phyloP scores from a whole-genome alignment of 805 yeast species.

The Candida tammaniensis region DNA sequence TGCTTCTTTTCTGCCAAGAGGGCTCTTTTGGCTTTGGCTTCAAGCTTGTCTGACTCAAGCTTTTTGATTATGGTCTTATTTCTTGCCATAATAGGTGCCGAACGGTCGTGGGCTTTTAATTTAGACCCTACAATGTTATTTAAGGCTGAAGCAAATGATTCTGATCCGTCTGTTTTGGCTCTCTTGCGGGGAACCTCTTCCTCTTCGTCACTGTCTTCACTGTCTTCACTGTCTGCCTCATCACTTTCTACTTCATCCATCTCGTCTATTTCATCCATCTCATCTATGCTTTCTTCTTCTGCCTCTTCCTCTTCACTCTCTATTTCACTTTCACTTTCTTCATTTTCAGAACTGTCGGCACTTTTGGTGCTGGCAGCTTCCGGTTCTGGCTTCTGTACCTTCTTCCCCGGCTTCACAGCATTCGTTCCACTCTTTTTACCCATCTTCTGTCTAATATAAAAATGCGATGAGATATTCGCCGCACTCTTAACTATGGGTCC shows the following conservation, averaged over 20 bases:
- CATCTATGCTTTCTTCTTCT: slow-evolving; percentile 1
- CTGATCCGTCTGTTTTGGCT: slow-evolving; percentile 67
- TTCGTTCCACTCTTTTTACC: no score
- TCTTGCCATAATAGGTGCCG: slow-evolving; percentile 88
- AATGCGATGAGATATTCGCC: no score
- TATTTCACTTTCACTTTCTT: slow-evolving; percentile 3
- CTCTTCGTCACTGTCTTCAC: slow-evolving; percentile 21
- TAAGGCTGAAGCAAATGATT: slow-evolving; percentile 77
- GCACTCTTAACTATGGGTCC: no score
- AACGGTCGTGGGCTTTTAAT: slow-evolving; percentile 83
- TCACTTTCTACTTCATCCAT: slow-evolving; percentile 9
- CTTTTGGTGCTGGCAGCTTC: no score
- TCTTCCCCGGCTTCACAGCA: no score
- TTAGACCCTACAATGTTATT: slow-evolving; percentile 80
- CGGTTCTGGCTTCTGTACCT: no score
- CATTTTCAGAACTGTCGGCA: slow-evolving; percentile 5
- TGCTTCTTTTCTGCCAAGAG: slow-evolving; percentile 69
- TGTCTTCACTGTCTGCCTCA: slow-evolving; percentile 15
- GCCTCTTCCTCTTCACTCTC: slow-evolving; percentile 2
- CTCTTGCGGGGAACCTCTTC: slow-evolving; percentile 46
- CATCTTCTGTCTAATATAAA: no score
- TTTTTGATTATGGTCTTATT: slow-evolving; percentile 67
- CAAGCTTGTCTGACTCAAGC: slow-evolving; percentile 77
- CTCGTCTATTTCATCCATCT: slow-evolving; percentile 10
- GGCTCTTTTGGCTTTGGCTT: slow-evolving; percentile 74